Base-by-base conservation (phyloP, 176 grass and related monocot species). In the Oryza glumipatula region DNA sequence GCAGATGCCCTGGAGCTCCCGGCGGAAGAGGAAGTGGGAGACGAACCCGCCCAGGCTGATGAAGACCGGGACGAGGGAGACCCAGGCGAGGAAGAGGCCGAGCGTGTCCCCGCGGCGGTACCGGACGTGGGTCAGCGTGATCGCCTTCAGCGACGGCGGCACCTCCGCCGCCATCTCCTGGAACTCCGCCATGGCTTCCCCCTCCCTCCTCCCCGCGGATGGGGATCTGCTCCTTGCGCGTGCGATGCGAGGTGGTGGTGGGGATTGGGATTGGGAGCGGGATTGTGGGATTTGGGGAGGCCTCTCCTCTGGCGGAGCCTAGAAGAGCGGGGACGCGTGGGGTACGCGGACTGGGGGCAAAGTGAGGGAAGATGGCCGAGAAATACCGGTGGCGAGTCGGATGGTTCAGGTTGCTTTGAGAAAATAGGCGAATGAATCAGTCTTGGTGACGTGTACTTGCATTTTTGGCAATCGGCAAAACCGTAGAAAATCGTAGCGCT, bases 1-100 rank as follows among this genome's bases (percentile, higher is more conserved):
- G 86, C 81, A 99, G 49, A 99, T 12, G 23, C 93, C 91, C 77
- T 99, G 96, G 49, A 96, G 86, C 90, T 99, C 96, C 17, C 96
- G 93, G 7, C 96, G 96, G 86, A 99, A 99, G 83, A 99, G 88
- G 76, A 99, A 96, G 88, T 99, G 93, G 41, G 96, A 94, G 56
- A 99, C 84, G 88, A 99, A 99, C 0, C 96, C 96, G 5, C 96
- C 96, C 66, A 99, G 72, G 46, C 88, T 91, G 90, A 99, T 99
- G 91, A 99, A 96, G 44, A 99, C 93, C 2, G 96, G 93, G 65
- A 99, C 7, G 67, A 99, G 96, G 77, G 96, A 99, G 80, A 99
- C 86, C 96, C 96, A 99, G 22, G 94, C 96, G 46, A 99, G 93
- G 77, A 85, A 88, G 83, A 92, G 88, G 12, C 96, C 96, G 6